Percentiles rank a stretch among this genome's conserved stretches.
These are phyloP conservation scores for Pseudogymnoascus sp. DNA, from an alignment of 2,329 filamentous ascomycete genomes.

Conservation along the genomic window DNA sequence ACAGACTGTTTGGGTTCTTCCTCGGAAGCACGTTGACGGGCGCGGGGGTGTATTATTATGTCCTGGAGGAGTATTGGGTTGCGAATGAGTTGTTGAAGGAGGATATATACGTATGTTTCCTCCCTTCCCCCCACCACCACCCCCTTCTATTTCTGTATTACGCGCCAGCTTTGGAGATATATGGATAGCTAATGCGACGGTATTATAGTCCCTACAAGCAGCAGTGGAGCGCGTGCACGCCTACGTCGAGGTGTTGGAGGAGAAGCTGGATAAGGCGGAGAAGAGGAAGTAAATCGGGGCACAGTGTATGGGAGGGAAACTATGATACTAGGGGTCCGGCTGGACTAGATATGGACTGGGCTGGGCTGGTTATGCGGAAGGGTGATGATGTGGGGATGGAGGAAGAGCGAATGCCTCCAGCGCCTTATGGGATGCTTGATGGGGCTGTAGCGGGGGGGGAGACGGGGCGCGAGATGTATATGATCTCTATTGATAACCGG, in stretches of 20 bases:
- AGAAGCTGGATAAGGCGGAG: conserved; percentile 60
- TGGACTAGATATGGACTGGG: neutral
- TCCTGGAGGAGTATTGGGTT: conserved; percentile 85
- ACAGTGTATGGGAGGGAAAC: neutral
- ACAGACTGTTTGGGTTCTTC: conserved; percentile 83
- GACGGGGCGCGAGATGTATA: neutral
- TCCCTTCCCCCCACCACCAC: conserved; percentile 29
- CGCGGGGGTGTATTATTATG: conserved; percentile 80
- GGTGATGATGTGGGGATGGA: neutral
- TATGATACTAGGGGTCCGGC: conserved; percentile 8
- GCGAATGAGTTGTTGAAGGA: conserved; percentile 89
- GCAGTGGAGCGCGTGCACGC: conserved; percentile 79
- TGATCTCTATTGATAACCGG: neutral
- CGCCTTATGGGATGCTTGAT: neutral
- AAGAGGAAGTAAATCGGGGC: conserved; percentile 51
- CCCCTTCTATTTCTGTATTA: too few species aligned
- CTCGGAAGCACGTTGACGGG: conserved; percentile 74
- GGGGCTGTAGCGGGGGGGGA: too few species aligned
- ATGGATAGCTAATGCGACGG: conserved; percentile 12
- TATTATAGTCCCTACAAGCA: conserved; percentile 66
- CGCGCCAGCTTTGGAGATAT: neutral
- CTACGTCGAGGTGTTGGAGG: conserved; percentile 75
- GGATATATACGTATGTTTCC: conserved; percentile 81
- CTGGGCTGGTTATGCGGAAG: neutral
- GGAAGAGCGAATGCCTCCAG: neutral